Evolutionary conservation across 2,329 filamentous ascomycete genomes (phyloP).

Genomic region (Sporothrix euskadiensis): DNA sequence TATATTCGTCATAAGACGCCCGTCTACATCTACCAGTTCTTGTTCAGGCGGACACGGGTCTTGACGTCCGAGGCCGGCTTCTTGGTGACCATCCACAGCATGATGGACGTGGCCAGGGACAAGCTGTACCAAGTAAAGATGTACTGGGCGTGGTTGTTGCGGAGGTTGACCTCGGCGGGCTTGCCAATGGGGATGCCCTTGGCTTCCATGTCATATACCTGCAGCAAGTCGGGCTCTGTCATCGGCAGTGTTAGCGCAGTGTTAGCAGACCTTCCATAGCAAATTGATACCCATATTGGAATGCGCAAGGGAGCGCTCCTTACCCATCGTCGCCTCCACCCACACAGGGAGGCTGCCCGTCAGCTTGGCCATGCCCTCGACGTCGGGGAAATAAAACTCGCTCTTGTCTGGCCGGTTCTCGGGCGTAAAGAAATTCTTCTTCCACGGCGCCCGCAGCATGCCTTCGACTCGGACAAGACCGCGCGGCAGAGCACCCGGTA

Average conservation of each 20-base stretch:
- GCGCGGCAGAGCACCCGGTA: slow-evolving; percentile 63
- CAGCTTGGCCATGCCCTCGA: slow-evolving; percentile 82
- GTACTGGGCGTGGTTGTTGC: slow-evolving; percentile 97
- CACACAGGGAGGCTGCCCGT: slow-evolving; percentile 85
- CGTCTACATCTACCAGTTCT: slow-evolving; percentile 61
- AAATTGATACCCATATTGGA: neutral
- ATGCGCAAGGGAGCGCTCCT: slow-evolving; percentile 31
- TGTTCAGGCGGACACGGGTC: slow-evolving; percentile 73
- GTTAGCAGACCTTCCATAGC: neutral
- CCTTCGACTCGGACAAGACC: slow-evolving; percentile 80
- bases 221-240: slow-evolving; percentile 74
- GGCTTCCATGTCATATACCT: slow-evolving; percentile 70
- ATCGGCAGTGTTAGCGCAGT: neutral
- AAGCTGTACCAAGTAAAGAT: slow-evolving; percentile 98
- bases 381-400: slow-evolving; percentile 94
- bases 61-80: slow-evolving; percentile 75
- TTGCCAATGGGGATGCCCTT: slow-evolving; percentile 89
- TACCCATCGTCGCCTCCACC: slow-evolving; percentile 95
- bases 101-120: slow-evolving; percentile 80
- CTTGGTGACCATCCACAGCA: slow-evolving; percentile 94
- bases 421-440: slow-evolving; percentile 97
- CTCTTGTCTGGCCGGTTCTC: slow-evolving; percentile 79
- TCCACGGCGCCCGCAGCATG: slow-evolving; percentile 82
- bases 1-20: neutral
- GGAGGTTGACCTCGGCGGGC: slow-evolving; percentile 83